These are phyloP conservation scores for Echites panduratus DNA, from an alignment of 257 asterid genomes.

Conservation along the genomic window DNA sequence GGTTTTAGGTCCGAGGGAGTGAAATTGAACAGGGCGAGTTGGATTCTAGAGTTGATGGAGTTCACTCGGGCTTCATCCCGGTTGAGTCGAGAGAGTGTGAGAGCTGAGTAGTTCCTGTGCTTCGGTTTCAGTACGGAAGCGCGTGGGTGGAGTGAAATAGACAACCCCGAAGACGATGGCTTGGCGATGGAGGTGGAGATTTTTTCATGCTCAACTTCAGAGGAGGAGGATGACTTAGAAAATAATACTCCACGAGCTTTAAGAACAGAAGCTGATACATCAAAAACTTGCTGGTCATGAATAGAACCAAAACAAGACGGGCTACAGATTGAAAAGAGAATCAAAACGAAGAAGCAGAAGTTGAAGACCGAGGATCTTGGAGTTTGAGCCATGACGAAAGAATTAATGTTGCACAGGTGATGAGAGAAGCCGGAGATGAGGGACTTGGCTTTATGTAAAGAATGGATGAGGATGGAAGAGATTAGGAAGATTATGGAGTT, in stretches of 20 bases:
- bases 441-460: conserved; percentile 14
- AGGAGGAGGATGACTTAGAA: background rate
- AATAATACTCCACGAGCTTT: conserved; percentile 19
- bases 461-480: background rate
- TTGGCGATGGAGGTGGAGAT: background rate
- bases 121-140: conserved; percentile 21
- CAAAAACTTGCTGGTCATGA: conserved; percentile 12
- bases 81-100: conserved; percentile 46
- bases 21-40: background rate
- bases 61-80: conserved; percentile 50
- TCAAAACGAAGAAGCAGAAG: conserved; percentile 1
- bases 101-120: conserved; percentile 39
- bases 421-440: background rate
- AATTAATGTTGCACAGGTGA: background rate
- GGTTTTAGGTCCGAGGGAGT: conserved; percentile 20
- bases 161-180: conserved; percentile 13
- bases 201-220: conserved; percentile 1
- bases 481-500: background rate
- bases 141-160: conserved; percentile 56
- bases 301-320: background rate
- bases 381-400: background rate
- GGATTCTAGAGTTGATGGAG: conserved; percentile 30
- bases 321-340: background rate
- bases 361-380: background rate
- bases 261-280: conserved; percentile 17